Conservation (phyloP, 352 stramenopile genomes). For the Phytophthora pinifolia region DNA sequence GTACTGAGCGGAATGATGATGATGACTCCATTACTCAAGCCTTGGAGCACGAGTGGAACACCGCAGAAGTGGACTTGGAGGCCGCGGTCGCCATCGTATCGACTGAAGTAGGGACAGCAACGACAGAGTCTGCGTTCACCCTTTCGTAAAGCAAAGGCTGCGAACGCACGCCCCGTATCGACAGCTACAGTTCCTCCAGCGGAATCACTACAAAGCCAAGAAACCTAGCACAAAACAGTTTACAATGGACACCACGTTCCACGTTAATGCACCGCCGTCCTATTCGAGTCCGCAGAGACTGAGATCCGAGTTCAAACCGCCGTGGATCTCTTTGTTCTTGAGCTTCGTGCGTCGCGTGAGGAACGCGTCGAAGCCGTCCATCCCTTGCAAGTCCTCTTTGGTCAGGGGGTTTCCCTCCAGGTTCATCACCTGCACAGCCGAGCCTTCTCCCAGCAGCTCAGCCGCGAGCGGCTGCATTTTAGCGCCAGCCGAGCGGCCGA, state of each 20-base stretch:
- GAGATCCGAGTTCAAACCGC: slow-evolving; percentile 71
- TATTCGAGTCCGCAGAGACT: slow-evolving; percentile 84
- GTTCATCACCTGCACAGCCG: slow-evolving; percentile 80
- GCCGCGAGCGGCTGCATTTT: slow-evolving; percentile 50
- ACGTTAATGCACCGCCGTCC: slow-evolving; percentile 11
- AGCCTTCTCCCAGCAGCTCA: slow-evolving; percentile 50
- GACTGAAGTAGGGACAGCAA: background rate
- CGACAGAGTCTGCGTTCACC: background rate
- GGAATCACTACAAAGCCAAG: slow-evolving; percentile 10
- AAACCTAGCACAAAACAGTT: slow-evolving; percentile 7
- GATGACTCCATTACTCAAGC: slow-evolving; percentile 16
- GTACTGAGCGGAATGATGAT: slow-evolving; percentile 2
- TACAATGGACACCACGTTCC: slow-evolving; percentile 9
- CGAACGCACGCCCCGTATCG: slow-evolving; percentile 20
- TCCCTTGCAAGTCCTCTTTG: slow-evolving; percentile 74
- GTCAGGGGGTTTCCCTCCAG: slow-evolving; percentile 79
- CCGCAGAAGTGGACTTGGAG: slow-evolving; percentile 24
- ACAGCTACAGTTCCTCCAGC: slow-evolving; percentile 19
- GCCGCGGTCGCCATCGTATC: slow-evolving; percentile 16
- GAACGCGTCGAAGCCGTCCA: slow-evolving; percentile 80
- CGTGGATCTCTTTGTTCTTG: slow-evolving; percentile 89
- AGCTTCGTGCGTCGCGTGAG: slow-evolving; percentile 69
- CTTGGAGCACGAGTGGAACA: slow-evolving; percentile 26
- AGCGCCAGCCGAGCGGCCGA: slow-evolving; percentile 14
- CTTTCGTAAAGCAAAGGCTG: background rate